Evolutionary conservation across 805 yeast species (phyloP).

Genomic region (Spathaspora sp.): DNA sequence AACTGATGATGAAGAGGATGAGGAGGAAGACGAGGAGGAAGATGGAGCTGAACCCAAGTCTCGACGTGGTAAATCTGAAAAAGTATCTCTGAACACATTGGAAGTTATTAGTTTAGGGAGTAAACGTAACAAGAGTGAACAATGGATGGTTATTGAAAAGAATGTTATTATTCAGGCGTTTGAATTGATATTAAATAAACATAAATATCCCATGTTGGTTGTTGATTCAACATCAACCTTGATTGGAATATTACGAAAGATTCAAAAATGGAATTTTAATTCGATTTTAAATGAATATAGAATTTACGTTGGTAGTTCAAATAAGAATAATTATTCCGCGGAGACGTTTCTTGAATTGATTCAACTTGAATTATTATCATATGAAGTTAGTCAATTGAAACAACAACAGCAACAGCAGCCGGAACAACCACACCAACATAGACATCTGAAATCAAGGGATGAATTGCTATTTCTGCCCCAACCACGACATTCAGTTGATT

Average conservation of each 20-base stretch:
- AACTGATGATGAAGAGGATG: conserved; percentile 19
- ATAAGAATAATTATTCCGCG: conserved; percentile 65
- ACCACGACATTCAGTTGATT: neutral
- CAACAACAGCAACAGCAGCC: neutral
- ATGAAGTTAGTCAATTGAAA: conserved; percentile 30
- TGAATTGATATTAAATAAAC: conserved; percentile 58
- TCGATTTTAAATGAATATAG: conserved; percentile 84
- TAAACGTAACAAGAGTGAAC: conserved; percentile 39
- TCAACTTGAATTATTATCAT: conserved; percentile 48
- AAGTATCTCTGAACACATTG: conserved; percentile 7
- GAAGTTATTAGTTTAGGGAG: conserved; percentile 20
- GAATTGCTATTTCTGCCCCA: neutral
- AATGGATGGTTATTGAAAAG: conserved; percentile 76
- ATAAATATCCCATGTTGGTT: conserved; percentile 64
- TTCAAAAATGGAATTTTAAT: conserved; percentile 86
- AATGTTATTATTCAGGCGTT: conserved; percentile 63
- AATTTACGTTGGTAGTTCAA: conserved; percentile 53
- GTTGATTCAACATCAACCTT: conserved; percentile 80
- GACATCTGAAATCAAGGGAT: neutral
- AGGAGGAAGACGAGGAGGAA: conserved; percentile 1
- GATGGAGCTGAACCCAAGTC: neutral
- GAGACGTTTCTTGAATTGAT: conserved; percentile 80
- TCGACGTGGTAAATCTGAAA: neutral
- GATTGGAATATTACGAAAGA: conserved; percentile 74
- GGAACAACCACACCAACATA: neutral